Base-by-base conservation (phyloP, 768 basidiomycete species). In the Lactarius hatsudake region DNA sequence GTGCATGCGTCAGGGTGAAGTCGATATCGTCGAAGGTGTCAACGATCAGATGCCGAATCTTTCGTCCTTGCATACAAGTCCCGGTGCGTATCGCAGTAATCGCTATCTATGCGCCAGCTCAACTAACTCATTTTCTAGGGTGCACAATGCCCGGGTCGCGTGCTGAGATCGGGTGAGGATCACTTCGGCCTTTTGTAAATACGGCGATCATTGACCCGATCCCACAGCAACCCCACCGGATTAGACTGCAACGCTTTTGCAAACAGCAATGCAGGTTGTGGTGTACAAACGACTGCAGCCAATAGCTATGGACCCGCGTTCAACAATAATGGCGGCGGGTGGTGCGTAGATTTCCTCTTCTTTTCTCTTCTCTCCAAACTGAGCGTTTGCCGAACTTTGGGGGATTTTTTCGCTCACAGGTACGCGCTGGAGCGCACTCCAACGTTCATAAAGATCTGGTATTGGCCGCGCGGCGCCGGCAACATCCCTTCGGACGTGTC, bases 371-470 rank as follows among this genome's bases (percentile, higher is more conserved):
- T 60, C 5, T 4, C 12, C n/a, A 32, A 10, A 56, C 5, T 51
- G 48, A 15, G 12, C n/a, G 17, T 20, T 23, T 5, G 12, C 10
- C 30, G 42, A 60, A 28, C 10, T 54, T 12, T 7, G 26, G 48
- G 34, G 48, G 5, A 5, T 51, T 13, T n/a, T 51, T 51, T n/a
- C 23, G 48, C 23, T 40, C 45, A 69, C 26, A 88, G 84, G 83
- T 88, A 81, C 74, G 88, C 87, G 0, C 78, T 88, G 72, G 86
- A 89, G 73, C 81, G 87, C 42, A 87, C 87, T 0, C 68, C 75
- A 28, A 72, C 73, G 5, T 84, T 80, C 73, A 85, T 91, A 73
- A 87, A 86, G 68, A 79, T 90, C 57, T 91, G 86, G 84, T 91
- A 89, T 77, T 91, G 87, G 87, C 79, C 86, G 0, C 80, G 87